phyloP scores from a whole-genome alignment of 1,284 basidiomycete genomes.

The Anthracocystis panici-leucophaei region DNA sequence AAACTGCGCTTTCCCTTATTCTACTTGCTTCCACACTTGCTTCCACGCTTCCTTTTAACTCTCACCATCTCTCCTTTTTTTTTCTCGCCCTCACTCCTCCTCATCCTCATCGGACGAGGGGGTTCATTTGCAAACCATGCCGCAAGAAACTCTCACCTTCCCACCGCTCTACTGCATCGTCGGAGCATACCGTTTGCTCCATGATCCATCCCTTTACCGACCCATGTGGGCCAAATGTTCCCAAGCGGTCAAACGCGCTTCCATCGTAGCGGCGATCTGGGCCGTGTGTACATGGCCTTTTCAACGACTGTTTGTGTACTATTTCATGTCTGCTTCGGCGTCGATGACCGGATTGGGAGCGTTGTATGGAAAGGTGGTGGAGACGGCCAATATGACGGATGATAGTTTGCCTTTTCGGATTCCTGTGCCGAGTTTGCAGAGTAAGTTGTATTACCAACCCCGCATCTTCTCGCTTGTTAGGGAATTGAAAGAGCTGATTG shows the following conservation, averaged over 20 bases:
- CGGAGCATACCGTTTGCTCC: conserved; percentile 63
- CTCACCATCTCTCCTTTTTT: neutral
- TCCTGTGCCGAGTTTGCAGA: conserved; percentile 53
- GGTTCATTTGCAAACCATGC: conserved; percentile 47
- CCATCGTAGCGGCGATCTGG: conserved; percentile 50
- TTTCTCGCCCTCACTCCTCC: neutral
- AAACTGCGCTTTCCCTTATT: neutral
- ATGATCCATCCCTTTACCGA: conserved; percentile 60
- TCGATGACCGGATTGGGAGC: conserved; percentile 48
- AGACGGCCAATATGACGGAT: conserved; percentile 47
- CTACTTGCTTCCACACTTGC: neutral
- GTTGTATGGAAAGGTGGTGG: conserved; percentile 35
- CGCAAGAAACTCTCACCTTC: conserved; percentile 65
- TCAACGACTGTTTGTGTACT: conserved; percentile 58
- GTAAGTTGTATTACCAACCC: conserved; percentile 6
- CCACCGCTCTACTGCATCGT: conserved; percentile 65
- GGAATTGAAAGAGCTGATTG: neutral
- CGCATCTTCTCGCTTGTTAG: neutral
- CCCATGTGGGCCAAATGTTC: conserved; percentile 66
- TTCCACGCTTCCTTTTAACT: neutral
- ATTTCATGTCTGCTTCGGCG: conserved; percentile 60
- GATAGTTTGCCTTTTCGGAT: conserved; percentile 42
- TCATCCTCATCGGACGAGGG: neutral
- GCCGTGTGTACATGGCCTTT: conserved; percentile 59
- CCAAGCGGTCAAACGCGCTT: conserved; percentile 52